Evolutionary conservation across 148 eudicot species (phyloP), one percentile per base, ranked within the genome.

Genomic region (Beta vulgaris): DNA sequence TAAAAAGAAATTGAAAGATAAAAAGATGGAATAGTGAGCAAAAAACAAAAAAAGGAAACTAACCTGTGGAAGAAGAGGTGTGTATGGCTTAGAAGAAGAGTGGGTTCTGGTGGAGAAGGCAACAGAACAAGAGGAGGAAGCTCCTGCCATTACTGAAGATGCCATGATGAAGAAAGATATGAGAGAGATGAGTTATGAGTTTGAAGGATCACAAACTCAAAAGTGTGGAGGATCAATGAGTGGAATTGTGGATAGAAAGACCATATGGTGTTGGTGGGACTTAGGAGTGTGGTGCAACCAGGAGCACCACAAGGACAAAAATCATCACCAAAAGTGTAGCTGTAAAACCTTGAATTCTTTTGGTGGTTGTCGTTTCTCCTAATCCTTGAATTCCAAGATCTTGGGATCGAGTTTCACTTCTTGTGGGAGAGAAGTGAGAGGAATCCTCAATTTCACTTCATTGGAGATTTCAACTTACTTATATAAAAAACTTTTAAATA

Each of bases 91-190:
- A 7, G 79, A 57, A 39, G 83, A 42, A 43, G 65, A 60, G 73
- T 68, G 81, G 46, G 79, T 82, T 72, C 81, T 81, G 57, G 86
- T 43, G 11, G 79, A 51, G 68, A 86, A 83, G 25, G 91, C 81
- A 46, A 79, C 76, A 25, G 89, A 73, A 62, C 80, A 87, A 59
- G 87, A 77, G 40, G 91, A 83, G 3, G 92, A 82, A 49, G 78
- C 70, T 18, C 83, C 88, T 36, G 87, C 83, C 72, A 85, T 80
- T 70, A 82, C 76, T 49, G 90, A 84, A 11, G 88, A 75, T 31
- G 89, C 66, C 90, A 86, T 88, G 69, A 35, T 75, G 34, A 32
- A n/a, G n/a, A n/a, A n/a, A n/a, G n/a, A 63, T 29, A 23, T 43
- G 69, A 25, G 54, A 26, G 48, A 11, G 44, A 23, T 67, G 19